Conservation (phyloP, 106 monocot genomes). For the Alisma plantagoaquatica region DNA sequence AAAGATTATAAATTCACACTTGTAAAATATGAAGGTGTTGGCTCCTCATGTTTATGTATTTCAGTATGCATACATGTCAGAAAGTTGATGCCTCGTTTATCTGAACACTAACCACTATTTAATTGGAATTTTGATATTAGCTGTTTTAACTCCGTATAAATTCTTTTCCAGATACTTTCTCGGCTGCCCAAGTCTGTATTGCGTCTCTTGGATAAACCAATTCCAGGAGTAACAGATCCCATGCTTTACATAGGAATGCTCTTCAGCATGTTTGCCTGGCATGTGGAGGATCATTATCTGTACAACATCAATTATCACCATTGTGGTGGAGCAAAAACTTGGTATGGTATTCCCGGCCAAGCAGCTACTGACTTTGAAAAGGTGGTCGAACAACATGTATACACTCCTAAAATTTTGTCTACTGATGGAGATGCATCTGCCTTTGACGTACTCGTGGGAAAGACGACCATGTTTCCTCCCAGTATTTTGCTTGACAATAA, state of each 20-base stretch:
- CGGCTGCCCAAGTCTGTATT: constrained; percentile 58
- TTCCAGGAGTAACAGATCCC: constrained; percentile 97
- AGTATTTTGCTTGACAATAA: constrained; percentile 64
- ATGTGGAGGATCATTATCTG: constrained; percentile 97
- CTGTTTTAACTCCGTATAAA: not conserved
- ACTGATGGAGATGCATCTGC: constrained; percentile 62
- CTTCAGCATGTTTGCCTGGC: constrained; percentile 99
- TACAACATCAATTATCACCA: constrained; percentile 99
- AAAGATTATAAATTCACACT: not conserved
- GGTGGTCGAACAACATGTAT: constrained; percentile 58
- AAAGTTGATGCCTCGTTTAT: too few species aligned
- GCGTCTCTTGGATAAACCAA: constrained; percentile 44
- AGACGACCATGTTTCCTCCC: constrained; percentile 96
- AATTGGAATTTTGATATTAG: not conserved
- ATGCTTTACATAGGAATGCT: constrained; percentile 99
- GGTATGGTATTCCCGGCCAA: constrained; percentile 94
- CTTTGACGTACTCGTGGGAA: constrained; percentile 74
- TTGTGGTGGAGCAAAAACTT: constrained; percentile 94
- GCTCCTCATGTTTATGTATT: not conserved
- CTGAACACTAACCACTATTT: too few species aligned
- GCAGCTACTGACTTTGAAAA: constrained; percentile 72
- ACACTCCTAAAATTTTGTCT: constrained; percentile 52
- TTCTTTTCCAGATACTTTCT: constrained; percentile 47
- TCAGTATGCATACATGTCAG: too few species aligned
- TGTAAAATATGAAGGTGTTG: not conserved